Percentiles rank a stretch among this genome's conserved stretches.
These are phyloP conservation scores for Corymbia calophylla DNA, from an alignment of 441 rosid genomes.

Conservation along the genomic window DNA sequence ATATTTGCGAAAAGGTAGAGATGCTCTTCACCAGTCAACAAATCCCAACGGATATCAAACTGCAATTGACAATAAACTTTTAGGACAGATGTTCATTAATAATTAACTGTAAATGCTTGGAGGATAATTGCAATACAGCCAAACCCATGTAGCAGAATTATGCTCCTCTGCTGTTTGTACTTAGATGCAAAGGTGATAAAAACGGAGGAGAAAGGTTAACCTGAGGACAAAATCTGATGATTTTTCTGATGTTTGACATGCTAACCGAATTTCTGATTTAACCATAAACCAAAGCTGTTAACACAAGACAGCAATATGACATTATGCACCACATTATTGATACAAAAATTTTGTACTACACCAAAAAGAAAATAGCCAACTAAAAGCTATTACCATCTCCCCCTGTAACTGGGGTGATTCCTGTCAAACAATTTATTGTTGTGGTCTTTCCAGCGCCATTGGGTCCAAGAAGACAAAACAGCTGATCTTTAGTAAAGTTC, in stretches of 20 bases:
- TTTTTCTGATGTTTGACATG: constrained; percentile 73
- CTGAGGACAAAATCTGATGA: constrained; percentile 97
- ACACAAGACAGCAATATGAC: neutral
- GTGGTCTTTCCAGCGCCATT: constrained; percentile 98
- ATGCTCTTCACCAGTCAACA: constrained; percentile 80
- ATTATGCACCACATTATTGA: neutral
- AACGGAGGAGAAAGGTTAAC: constrained; percentile 19
- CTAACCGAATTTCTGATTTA: constrained; percentile 64
- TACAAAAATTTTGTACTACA: neutral
- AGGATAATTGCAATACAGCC: neutral
- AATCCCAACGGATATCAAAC: constrained; percentile 95
- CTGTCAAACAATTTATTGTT: constrained; percentile 75
- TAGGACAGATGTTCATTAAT: neutral
- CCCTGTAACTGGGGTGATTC: constrained; percentile 67
- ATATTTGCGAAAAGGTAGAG: constrained; percentile 77
- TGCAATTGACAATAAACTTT: constrained; percentile 7
- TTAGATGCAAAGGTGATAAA: neutral
- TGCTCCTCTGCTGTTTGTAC: neutral
- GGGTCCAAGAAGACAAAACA: constrained; percentile 95
- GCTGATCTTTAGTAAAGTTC: constrained; percentile 72
- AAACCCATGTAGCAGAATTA: neutral
- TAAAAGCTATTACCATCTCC: constrained; percentile 62
- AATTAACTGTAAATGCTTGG: neutral
- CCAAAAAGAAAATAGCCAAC: neutral
- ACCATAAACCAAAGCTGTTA: constrained; percentile 71